Evolutionary conservation across 352 stramenopile species (phyloP), one percentile per base, ranked within the genome.

Genomic region (Thalassiosira oceanica): DNA sequence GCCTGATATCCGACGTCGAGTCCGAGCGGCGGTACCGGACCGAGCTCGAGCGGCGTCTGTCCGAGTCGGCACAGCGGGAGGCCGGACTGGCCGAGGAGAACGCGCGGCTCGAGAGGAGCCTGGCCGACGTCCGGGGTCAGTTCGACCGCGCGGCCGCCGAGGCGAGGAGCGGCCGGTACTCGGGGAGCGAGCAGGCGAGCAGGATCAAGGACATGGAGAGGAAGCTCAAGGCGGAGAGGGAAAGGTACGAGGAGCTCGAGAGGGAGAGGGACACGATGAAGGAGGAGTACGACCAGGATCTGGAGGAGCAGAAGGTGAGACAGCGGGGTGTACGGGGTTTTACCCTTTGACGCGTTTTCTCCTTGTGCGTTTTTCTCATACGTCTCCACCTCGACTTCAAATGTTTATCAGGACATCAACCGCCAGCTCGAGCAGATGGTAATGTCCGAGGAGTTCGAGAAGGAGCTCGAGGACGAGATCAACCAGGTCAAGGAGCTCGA

Each of bases 331-430:
- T n/a, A n/a, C n/a, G n/a, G n/a, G n/a, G n/a, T n/a, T n/a, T n/a
- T n/a, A n/a, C n/a, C n/a, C n/a, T n/a, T n/a, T n/a, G n/a, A n/a
- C n/a, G n/a, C n/a, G n/a, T n/a, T n/a, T n/a, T n/a, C n/a, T n/a
- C n/a, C n/a, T n/a, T n/a, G n/a, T n/a, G n/a, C n/a, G n/a, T n/a
- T n/a, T n/a, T n/a, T n/a, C n/a, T n/a, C n/a, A n/a, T n/a, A n/a
- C n/a, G n/a, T n/a, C n/a, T n/a, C n/a, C n/a, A n/a, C n/a, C n/a
- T n/a, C n/a, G n/a, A n/a, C n/a, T n/a, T n/a, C n/a, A n/a, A n/a
- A n/a, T n/a, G n/a, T n/a, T n/a, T n/a, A n/a, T n/a, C n/a, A n/a
- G 37, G 63, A 74, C 61, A 74, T 74, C 23, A 74, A 74, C 57
- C 36, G 63, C 5, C 63, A 74, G 15, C 28, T 74, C 28, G 63